Percentiles rank a stretch among this genome's conserved stretches.
Conservation (phyloP, 2,329 filamentous ascomycete species). For the Fusarium phyllophilum region DNA sequence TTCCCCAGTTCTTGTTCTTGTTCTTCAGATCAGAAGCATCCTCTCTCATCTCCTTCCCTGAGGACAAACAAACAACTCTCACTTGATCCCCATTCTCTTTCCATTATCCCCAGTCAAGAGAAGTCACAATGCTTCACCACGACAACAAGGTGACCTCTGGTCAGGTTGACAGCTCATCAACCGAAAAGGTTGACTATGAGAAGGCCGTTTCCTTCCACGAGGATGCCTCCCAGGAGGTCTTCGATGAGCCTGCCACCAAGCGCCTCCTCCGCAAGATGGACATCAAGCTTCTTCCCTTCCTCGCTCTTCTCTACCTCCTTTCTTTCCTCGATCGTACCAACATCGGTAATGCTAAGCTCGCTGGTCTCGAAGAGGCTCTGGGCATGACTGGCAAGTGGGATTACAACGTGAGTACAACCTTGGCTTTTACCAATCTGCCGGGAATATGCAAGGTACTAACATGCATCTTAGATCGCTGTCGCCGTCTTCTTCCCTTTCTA, state of each 20-base stretch:
- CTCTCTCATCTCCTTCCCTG: constrained; percentile 27
- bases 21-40: constrained; percentile 40
- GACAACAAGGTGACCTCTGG: constrained; percentile 20
- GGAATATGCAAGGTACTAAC: constrained; percentile 8
- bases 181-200: constrained; percentile 44
- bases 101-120: background rate
- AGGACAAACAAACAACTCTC: constrained; percentile 24
- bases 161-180: constrained; percentile 39
- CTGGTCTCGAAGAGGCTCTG: constrained; percentile 57
- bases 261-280: constrained; percentile 64
- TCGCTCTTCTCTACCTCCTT: constrained; percentile 67
- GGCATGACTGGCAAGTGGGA: constrained; percentile 48
- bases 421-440: background rate
- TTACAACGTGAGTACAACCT: constrained; percentile 45
- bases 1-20: constrained; percentile 28
- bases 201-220: constrained; percentile 43
- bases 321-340: constrained; percentile 59
- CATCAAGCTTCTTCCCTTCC: constrained; percentile 66
- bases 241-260: constrained; percentile 55
- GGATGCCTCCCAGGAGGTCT: constrained; percentile 39
- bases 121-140: constrained; percentile 34
- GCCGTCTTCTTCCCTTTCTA: constrained; percentile 66
- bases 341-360: constrained; percentile 68
- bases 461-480: constrained; percentile 51
- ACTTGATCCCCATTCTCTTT: background rate